Conservation (phyloP, 371 early-diverging fungal genomes). For the Blyttiomyces sp. region DNA sequence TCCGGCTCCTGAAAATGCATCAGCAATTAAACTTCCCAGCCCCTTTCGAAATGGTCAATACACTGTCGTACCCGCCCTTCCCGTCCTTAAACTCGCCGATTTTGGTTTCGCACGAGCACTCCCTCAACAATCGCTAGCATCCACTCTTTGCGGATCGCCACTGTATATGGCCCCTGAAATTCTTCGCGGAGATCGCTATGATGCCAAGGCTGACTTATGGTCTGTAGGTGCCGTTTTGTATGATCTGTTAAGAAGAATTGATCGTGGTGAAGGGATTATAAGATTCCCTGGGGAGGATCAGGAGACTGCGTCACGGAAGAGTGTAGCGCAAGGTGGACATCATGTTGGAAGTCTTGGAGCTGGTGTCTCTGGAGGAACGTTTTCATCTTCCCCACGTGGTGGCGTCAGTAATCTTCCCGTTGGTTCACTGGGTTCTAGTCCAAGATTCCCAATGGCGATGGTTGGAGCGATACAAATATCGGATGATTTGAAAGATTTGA, state of each 20-base stretch:
- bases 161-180: slow-evolving; percentile 98
- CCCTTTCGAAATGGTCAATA: slow-evolving; percentile 14
- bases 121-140: slow-evolving; percentile 77
- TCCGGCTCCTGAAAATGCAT: slow-evolving; percentile 38
- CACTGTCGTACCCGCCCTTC: slow-evolving; percentile 45
- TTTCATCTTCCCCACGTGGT: slow-evolving; percentile 18
- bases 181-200: slow-evolving; percentile 85
- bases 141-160: slow-evolving; percentile 94
- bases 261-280: slow-evolving; percentile 74
- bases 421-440: slow-evolving; percentile 30
- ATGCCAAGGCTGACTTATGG: slow-evolving; percentile 95
- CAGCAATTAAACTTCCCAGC: slow-evolving; percentile 13
- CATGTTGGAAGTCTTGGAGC: neutral
- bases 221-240: slow-evolving; percentile 92
- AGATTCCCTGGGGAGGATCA: slow-evolving; percentile 78
- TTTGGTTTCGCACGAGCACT: slow-evolving; percentile 94
- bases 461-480: slow-evolving; percentile 40
- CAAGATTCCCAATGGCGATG: slow-evolving; percentile 18
- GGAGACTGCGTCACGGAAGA: neutral
- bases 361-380: neutral
- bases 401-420: neutral
- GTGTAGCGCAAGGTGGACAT: too few species aligned
- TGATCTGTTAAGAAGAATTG: slow-evolving; percentile 84
- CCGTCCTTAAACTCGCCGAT: slow-evolving; percentile 87
- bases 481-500: slow-evolving; percentile 76